These are phyloP conservation scores for Phlebiopsis gigantea DNA, from an alignment of 768 basidiomycete species.

Conservation along the genomic window DNA sequence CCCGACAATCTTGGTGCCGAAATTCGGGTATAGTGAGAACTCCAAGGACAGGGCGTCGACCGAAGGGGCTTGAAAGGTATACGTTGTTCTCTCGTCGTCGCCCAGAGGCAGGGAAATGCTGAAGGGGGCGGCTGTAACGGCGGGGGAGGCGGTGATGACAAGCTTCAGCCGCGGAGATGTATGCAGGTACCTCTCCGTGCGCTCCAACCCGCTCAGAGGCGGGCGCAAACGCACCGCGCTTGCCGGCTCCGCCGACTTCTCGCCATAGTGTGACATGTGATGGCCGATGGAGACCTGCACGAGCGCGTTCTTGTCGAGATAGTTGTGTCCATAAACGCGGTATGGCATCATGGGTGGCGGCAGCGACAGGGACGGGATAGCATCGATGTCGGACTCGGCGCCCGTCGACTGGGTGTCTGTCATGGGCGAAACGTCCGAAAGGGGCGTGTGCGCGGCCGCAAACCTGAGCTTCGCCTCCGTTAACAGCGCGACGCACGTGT, in stretches of 20 bases:
- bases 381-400: conserved; percentile 72
- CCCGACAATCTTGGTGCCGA: conserved; percentile 95
- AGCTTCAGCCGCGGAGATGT: conserved; percentile 86
- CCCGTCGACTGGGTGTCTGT: conserved; percentile 22
- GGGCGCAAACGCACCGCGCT: conserved; percentile 64
- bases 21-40: conserved; percentile 95
- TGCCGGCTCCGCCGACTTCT: conserved; percentile 30
- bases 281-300: conserved; percentile 84
- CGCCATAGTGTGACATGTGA: conserved; percentile 35
- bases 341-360: conserved; percentile 99
- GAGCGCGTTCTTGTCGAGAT: conserved; percentile 79
- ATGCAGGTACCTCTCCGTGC: conserved; percentile 60
- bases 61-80: conserved; percentile 81
- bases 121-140: conserved; percentile 83
- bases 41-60: conserved; percentile 74
- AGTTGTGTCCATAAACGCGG: conserved; percentile 95
- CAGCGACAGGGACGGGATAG: conserved; percentile 90
- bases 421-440: conserved; percentile 19
- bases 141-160: conserved; percentile 87
- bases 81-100: conserved; percentile 56
- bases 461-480: conserved; percentile 33
- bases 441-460: conserved; percentile 19
- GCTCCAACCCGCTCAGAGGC: conserved; percentile 64
- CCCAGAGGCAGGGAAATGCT: conserved; percentile 81
- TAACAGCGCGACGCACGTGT: conserved; percentile 58